These are phyloP conservation scores for Scheffersomyces amazonensis DNA, from an alignment of 805 yeast species.

Conservation along the genomic window DNA sequence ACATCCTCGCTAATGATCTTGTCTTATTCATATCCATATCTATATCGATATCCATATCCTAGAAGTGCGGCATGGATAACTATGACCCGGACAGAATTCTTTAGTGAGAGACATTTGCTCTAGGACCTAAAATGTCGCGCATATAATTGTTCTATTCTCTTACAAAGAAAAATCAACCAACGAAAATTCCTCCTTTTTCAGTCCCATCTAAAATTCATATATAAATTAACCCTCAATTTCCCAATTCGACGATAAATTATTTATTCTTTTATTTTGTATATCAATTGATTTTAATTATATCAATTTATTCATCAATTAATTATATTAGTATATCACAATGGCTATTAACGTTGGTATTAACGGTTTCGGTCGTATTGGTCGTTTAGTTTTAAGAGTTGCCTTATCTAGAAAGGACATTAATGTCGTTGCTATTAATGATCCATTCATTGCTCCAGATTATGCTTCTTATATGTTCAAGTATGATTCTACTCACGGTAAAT, in stretches of 20 bases:
- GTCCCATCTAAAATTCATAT: no score
- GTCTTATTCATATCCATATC: no score
- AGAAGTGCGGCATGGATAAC: no score
- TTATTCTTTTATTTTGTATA: not conserved
- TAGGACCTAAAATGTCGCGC: no score
- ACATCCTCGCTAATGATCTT: no score
- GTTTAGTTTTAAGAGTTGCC: constrained; percentile 84
- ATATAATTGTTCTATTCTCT: no score
- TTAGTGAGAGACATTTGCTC: no score
- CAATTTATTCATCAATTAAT: not conserved
- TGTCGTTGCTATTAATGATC: constrained; percentile 88
- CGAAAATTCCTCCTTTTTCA: not conserved
- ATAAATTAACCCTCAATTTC: constrained; percentile 4
- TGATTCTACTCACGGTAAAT: constrained; percentile 90
- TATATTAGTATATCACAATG: constrained; percentile 26
- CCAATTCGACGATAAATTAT: not conserved
- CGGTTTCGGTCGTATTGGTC: constrained; percentile 95
- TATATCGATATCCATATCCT: no score
- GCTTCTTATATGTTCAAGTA: constrained; percentile 96
- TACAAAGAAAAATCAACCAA: not conserved
- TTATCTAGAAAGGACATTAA: constrained; percentile 69
- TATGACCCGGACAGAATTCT: no score
- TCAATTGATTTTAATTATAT: constrained; percentile 2
- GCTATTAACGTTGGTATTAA: constrained; percentile 80
- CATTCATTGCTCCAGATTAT: constrained; percentile 84